phyloP scores from a whole-genome alignment of 371 early-diverging fungal genomes.

The Entomophthora muscae region DNA sequence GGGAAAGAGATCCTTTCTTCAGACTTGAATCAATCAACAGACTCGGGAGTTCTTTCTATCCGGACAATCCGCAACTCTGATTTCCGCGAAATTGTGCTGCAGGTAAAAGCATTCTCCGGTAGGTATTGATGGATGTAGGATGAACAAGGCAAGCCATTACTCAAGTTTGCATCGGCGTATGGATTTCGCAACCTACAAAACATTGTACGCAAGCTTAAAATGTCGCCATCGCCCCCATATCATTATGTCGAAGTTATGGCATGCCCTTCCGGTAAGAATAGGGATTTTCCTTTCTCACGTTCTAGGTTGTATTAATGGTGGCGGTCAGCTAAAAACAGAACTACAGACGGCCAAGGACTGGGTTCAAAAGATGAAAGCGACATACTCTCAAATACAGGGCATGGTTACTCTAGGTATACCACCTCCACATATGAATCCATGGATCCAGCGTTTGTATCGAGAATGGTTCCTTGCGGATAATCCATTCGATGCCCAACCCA shows the following conservation, averaged over 20 bases:
- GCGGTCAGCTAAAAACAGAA: constrained; percentile 52
- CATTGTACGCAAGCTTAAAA: constrained; percentile 69
- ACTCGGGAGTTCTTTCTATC: constrained; percentile 21
- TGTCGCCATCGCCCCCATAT: constrained; percentile 28
- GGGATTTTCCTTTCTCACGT: neutral
- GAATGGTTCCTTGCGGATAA: neutral
- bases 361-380: constrained; percentile 28
- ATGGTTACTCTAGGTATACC: constrained; percentile 1
- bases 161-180: constrained; percentile 71
- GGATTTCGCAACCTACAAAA: constrained; percentile 96
- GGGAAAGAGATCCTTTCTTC: constrained; percentile 23
- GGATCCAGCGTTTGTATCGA: constrained; percentile 12
- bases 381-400: constrained; percentile 17
- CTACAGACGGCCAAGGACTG: constrained; percentile 14
- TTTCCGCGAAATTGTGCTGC: constrained; percentile 45
- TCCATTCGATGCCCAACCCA: neutral
- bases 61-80: constrained; percentile 66
- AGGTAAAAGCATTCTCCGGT: constrained; percentile 8
- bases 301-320: constrained; percentile 70
- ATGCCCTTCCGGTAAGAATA: constrained; percentile 50
- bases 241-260: constrained; percentile 96
- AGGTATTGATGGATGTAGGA: neutral
- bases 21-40: constrained; percentile 15
- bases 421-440: constrained; percentile 15
- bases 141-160: constrained; percentile 25